Evolutionary conservation across 2,329 filamentous ascomycete genomes (phyloP).

Genomic region (Trichoderma breve): DNA sequence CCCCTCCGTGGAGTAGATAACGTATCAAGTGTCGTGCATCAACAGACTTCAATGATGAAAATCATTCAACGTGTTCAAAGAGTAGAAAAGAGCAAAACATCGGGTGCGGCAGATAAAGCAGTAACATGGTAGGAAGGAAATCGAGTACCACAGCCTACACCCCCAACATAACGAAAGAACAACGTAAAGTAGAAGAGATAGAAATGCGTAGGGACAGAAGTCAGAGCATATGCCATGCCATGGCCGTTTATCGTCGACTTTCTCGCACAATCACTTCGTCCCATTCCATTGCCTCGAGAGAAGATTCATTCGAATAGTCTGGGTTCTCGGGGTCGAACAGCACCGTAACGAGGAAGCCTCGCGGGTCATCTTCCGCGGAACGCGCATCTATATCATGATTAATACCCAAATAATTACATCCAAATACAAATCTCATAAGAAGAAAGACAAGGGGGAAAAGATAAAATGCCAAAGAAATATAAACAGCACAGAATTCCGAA

Average conservation of each 20-base stretch:
- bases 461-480: no score
- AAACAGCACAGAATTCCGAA: background rate
- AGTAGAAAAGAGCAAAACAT: background rate
- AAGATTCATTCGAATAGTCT: conserved; percentile 27
- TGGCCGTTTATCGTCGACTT: background rate
- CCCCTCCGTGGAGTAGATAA: background rate
- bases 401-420: background rate
- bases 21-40: background rate
- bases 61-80: background rate
- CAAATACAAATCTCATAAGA: background rate
- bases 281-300: conserved; percentile 31
- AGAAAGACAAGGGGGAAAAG: no score
- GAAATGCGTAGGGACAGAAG: background rate
- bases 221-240: background rate
- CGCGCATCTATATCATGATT: background rate
- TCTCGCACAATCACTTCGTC: conserved; percentile 28
- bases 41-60: background rate
- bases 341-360: conserved; percentile 37
- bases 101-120: background rate
- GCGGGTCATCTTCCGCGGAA: conserved; percentile 24
- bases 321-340: conserved; percentile 33
- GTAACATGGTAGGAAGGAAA: background rate
- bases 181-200: background rate
- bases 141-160: background rate
- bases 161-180: background rate